These are phyloP conservation scores for Xerocomus nothofagi DNA, from an alignment of 1,284 basidiomycete genomes.

Conservation along the genomic window DNA sequence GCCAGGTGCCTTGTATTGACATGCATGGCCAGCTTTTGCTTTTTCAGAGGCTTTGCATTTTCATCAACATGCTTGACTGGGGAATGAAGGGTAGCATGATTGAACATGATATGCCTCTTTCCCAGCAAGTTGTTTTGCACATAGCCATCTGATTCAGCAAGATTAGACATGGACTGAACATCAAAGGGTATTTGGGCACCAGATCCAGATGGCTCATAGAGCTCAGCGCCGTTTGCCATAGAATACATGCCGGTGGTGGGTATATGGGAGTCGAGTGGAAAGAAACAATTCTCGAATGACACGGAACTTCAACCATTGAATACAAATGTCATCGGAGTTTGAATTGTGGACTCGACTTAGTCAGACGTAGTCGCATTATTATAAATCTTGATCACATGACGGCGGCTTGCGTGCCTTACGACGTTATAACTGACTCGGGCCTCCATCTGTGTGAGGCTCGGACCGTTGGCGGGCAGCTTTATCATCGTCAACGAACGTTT, in stretches of 20 bases:
- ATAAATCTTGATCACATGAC: too few relatives aligned
- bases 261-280: constrained; percentile 4
- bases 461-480: too few relatives aligned
- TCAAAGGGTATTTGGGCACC: neutral
- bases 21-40: constrained; percentile 12
- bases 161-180: neutral
- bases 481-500: too few relatives aligned
- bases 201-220: neutral
- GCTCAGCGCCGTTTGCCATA: neutral
- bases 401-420: too few relatives aligned
- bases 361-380: constrained; percentile 7
- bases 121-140: constrained; percentile 1
- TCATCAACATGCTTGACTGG: neutral
- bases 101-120: constrained; percentile 1
- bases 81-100: neutral
- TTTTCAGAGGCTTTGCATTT: neutral
- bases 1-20: constrained; percentile 22
- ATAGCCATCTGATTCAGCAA: neutral
- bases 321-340: constrained; percentile 23
- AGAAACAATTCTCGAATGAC: neutral
- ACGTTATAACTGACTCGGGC: too few relatives aligned
- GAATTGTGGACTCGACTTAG: neutral
- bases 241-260: constrained; percentile 8
- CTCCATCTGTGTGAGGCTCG: too few relatives aligned
- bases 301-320: constrained; percentile 14